These are phyloP conservation scores for Alternaria conjuncta DNA, from an alignment of 2,329 filamentous ascomycete genomes.

Conservation along the genomic window DNA sequence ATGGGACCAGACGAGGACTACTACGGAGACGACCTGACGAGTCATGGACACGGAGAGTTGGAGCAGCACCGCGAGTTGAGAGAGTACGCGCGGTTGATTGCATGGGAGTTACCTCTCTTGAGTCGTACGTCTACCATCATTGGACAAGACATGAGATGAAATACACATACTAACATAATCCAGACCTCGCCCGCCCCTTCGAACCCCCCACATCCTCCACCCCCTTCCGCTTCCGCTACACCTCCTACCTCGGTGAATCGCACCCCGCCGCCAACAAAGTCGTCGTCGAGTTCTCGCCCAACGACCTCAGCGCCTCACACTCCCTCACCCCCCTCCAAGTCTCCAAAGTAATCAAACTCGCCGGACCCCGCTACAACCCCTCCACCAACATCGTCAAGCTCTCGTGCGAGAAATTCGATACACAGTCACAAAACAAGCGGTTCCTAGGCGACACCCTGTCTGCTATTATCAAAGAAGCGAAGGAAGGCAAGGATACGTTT, in stretches of 20 bases:
- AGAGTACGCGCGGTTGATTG: conserved; percentile 83
- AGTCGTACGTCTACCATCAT: conserved; percentile 73
- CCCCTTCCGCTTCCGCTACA: conserved; percentile 93
- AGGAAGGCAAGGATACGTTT: conserved; percentile 80
- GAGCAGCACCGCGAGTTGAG: conserved; percentile 87
- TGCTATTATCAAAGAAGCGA: conserved; percentile 73
- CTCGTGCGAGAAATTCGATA: conserved; percentile 86
- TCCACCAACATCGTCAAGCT: conserved; percentile 82
- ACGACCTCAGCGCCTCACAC: conserved; percentile 75
- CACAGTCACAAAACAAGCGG: conserved; percentile 96
- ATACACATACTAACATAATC: not conserved
- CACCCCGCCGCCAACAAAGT: conserved; percentile 95
- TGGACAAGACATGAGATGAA: too few species aligned
- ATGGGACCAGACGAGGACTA: conserved; percentile 67
- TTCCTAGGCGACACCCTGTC: conserved; percentile 82
- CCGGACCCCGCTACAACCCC: conserved; percentile 86
- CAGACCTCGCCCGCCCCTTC: conserved; percentile 86
- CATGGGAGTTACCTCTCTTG: conserved; percentile 95
- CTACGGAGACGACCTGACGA: conserved; percentile 83
- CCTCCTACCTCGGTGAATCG: conserved; percentile 90
- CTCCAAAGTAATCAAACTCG: conserved; percentile 85
- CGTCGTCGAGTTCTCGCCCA: conserved; percentile 83
- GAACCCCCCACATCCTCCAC: conserved; percentile 69
- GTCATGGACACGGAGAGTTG: conserved; percentile 82
- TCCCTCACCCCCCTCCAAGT: conserved; percentile 71